phyloP scores from a whole-genome alignment of 1,139 yeast genomes.

The Yamadazyma spencermartinsiae region DNA sequence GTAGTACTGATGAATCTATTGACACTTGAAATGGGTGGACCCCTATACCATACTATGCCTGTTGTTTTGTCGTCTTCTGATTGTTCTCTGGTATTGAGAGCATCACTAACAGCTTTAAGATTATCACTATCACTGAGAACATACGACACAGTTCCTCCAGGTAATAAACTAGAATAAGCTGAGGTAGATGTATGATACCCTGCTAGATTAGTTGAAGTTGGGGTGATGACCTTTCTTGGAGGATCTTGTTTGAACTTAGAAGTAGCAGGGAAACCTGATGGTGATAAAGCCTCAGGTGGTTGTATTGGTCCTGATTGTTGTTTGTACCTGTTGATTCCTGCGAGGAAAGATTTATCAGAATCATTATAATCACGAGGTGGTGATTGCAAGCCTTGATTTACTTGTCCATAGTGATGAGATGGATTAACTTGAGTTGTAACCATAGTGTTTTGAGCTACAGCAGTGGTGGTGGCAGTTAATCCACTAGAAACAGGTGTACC shows the following conservation, averaged over 20 bases:
- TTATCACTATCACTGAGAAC: constrained; percentile 25
- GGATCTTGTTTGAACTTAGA: neutral
- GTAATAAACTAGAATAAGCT: constrained; percentile 36
- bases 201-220: constrained; percentile 22
- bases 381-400: constrained; percentile 7
- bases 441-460: constrained; percentile 7
- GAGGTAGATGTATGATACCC: constrained; percentile 34
- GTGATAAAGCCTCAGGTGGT: constrained; percentile 16
- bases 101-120: constrained; percentile 19
- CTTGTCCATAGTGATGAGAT: constrained; percentile 7
- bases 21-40: constrained; percentile 67
- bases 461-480: constrained; percentile 7
- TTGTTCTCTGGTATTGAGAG: constrained; percentile 25
- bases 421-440: constrained; percentile 8
- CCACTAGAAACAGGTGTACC: constrained; percentile 8
- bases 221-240: constrained; percentile 22
- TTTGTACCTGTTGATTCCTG: constrained; percentile 19
- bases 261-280: neutral
- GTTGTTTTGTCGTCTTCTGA: constrained; percentile 23
- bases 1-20: constrained; percentile 43
- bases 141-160: constrained; percentile 45
- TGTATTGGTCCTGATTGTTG: constrained; percentile 23
- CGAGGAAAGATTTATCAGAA: constrained; percentile 16
- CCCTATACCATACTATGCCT: constrained; percentile 75
- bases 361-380: constrained; percentile 14